Conservation (phyloP, 768 basidiomycete species). For the Macrolepiota albuminosa region DNA sequence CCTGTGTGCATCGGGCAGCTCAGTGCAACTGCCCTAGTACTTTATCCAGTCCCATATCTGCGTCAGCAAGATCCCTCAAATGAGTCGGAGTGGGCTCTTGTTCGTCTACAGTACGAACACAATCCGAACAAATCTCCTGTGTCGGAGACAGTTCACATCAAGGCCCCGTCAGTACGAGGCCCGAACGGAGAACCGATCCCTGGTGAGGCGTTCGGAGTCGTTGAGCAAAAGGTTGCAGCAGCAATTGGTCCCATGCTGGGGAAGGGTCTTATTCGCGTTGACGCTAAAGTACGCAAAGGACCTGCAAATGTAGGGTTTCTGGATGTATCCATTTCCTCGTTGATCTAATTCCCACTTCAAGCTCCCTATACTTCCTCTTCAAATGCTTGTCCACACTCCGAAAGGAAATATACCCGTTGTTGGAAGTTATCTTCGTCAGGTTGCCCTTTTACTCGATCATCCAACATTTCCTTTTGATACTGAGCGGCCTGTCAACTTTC, state of each 20-base stretch:
- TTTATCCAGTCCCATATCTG: slow-evolving; percentile 78
- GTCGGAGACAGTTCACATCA: slow-evolving; percentile 77
- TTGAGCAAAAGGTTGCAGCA: slow-evolving; percentile 82
- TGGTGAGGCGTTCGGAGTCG: slow-evolving; percentile 74
- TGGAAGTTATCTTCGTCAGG: slow-evolving; percentile 66
- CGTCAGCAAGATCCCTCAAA: slow-evolving; percentile 35
- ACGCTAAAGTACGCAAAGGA: slow-evolving; percentile 69
- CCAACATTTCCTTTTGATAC: slow-evolving; percentile 66
- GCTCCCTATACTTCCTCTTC: slow-evolving; percentile 80
- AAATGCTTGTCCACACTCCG: slow-evolving; percentile 88
- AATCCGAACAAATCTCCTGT: slow-evolving; percentile 47
- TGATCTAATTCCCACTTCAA: slow-evolving; percentile 25
- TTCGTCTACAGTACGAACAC: slow-evolving; percentile 70
- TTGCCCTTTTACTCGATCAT: slow-evolving; percentile 72
- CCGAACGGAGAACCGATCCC: slow-evolving; percentile 48
- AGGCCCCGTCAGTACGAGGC: slow-evolving; percentile 49
- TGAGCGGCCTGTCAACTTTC: slow-evolving; percentile 53
- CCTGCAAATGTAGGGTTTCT: slow-evolving; percentile 44
- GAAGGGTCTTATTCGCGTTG: slow-evolving; percentile 76
- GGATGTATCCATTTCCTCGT: slow-evolving; percentile 9
- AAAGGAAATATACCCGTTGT: slow-evolving; percentile 89
- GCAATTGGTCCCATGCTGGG: slow-evolving; percentile 80
- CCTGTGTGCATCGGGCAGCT: slow-evolving; percentile 88
- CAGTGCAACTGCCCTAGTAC: slow-evolving; percentile 74
- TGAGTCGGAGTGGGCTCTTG: slow-evolving; percentile 63